Conservation (phyloP, 2,329 filamentous ascomycete species). For the Beauveria caledonica region DNA sequence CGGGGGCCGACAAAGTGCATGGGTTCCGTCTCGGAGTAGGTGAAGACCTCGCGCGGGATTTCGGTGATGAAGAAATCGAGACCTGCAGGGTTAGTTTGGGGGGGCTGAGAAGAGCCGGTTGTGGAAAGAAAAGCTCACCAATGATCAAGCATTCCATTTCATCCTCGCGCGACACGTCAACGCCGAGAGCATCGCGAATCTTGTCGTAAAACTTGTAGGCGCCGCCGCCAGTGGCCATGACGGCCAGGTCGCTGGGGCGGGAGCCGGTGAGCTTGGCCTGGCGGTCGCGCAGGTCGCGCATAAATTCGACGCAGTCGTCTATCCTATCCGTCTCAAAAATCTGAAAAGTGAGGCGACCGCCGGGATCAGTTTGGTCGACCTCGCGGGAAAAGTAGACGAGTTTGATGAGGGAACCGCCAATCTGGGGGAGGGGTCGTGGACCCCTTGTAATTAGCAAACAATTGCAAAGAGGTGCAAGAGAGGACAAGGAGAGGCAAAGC, state of each 20-base stretch:
- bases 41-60: slow-evolving; percentile 94
- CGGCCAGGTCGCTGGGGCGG: slow-evolving; percentile 63
- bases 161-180: slow-evolving; percentile 86
- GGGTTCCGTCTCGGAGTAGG: slow-evolving; percentile 82
- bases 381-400: slow-evolving; percentile 96
- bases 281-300: slow-evolving; percentile 76
- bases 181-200: slow-evolving; percentile 72
- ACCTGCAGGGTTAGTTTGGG: slow-evolving; percentile 39
- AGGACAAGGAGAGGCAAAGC: slow-evolving; percentile 9
- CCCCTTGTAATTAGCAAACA: background rate
- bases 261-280: slow-evolving; percentile 70
- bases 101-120: background rate
- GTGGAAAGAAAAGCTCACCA: slow-evolving; percentile 40
- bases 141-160: slow-evolving; percentile 99
- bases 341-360: slow-evolving; percentile 87
- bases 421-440: slow-evolving; percentile 43
- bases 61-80: slow-evolving; percentile 99
- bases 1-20: slow-evolving; percentile 79
- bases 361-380: slow-evolving; percentile 66
- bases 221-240: slow-evolving; percentile 94
- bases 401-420: slow-evolving; percentile 91
- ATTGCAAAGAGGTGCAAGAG: slow-evolving; percentile 7
- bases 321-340: slow-evolving; percentile 95
- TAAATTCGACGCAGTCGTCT: slow-evolving; percentile 87
- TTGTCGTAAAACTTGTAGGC: slow-evolving; percentile 96